phyloP scores from a whole-genome alignment of 495 filamentous ascomycete genomes.

The Amorphotheca resinae region DNA sequence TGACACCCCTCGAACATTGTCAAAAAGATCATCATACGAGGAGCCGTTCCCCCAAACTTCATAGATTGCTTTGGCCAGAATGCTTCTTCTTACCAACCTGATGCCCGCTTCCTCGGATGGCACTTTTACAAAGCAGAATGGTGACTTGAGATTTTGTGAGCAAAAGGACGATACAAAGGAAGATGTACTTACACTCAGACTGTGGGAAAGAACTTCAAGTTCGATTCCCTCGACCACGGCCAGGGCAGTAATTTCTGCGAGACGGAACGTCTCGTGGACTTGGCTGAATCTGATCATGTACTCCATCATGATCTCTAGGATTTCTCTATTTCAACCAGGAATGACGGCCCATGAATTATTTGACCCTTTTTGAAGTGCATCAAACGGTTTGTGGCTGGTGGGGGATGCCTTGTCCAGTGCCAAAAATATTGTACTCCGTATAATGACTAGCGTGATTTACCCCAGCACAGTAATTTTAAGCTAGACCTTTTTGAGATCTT shows the following conservation, averaged over 20 bases:
- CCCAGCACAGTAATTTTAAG: too few relatives aligned
- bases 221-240: constrained; percentile 55
- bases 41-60: constrained; percentile 75
- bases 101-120: constrained; percentile 50
- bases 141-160: constrained; percentile 46
- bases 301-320: constrained; percentile 41
- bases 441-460: too few relatives aligned
- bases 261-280: constrained; percentile 78
- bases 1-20: constrained; percentile 42
- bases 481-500: too few relatives aligned
- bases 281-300: constrained; percentile 89
- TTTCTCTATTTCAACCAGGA: too few relatives aligned
- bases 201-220: constrained; percentile 60
- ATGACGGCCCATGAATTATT: too few relatives aligned
- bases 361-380: too few relatives aligned
- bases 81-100: constrained; percentile 56
- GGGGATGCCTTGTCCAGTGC: too few relatives aligned
- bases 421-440: too few relatives aligned
- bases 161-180: constrained; percentile 3
- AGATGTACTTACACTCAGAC: constrained; percentile 44
- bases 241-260: constrained; percentile 73
- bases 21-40: constrained; percentile 57
- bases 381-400: too few relatives aligned
- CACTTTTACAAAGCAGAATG: constrained; percentile 70
- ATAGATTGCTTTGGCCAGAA: constrained; percentile 69